A percentile compares a stretch with the other conserved stretches of the same genome.
These are phyloP conservation scores for Abrus precatorius DNA, from an alignment of 306 rosid species.

Conservation along the genomic window DNA sequence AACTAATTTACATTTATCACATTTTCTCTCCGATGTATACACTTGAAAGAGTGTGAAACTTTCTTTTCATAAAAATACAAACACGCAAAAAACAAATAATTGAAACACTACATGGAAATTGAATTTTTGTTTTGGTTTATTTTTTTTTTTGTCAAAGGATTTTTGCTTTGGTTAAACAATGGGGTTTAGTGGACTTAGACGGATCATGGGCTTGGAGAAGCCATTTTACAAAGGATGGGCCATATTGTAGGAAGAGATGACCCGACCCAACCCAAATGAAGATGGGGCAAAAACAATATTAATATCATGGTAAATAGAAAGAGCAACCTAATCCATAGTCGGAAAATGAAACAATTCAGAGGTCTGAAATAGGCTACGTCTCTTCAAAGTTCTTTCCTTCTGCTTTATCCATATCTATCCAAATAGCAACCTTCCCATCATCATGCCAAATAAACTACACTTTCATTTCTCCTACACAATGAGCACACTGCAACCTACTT, in stretches of 20 bases:
- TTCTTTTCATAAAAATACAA: too few relatives aligned
- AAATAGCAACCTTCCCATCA: not conserved
- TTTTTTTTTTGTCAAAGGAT: too few relatives aligned
- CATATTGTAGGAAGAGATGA: not conserved
- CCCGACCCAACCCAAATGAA: not conserved
- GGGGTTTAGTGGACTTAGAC: not conserved
- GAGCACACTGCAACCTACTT: slow-evolving; percentile 15
- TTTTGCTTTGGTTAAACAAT: too few relatives aligned
- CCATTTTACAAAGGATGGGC: not conserved
- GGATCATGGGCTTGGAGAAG: not conserved
- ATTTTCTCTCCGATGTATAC: too few relatives aligned
- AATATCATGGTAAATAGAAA: not conserved
- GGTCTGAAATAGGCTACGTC: slow-evolving; percentile 51
- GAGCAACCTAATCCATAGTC: slow-evolving; percentile 41
- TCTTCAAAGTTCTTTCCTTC: slow-evolving; percentile 29
- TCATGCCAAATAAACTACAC: not conserved
- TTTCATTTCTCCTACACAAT: slow-evolving; percentile 2
- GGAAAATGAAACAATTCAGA: slow-evolving; percentile 18
- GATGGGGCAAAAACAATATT: not conserved
- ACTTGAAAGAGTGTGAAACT: too few relatives aligned
- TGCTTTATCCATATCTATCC: slow-evolving; percentile 57
- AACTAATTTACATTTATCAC: too few relatives aligned
- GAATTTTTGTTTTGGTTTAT: too few relatives aligned
- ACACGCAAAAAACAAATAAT: too few relatives aligned
- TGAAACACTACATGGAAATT: too few relatives aligned